Percentiles rank a stretch among this genome's conserved stretches.
These are phyloP conservation scores for Barbatosphaeria neglecta DNA, from an alignment of 495 filamentous ascomycete species.

Conservation along the genomic window DNA sequence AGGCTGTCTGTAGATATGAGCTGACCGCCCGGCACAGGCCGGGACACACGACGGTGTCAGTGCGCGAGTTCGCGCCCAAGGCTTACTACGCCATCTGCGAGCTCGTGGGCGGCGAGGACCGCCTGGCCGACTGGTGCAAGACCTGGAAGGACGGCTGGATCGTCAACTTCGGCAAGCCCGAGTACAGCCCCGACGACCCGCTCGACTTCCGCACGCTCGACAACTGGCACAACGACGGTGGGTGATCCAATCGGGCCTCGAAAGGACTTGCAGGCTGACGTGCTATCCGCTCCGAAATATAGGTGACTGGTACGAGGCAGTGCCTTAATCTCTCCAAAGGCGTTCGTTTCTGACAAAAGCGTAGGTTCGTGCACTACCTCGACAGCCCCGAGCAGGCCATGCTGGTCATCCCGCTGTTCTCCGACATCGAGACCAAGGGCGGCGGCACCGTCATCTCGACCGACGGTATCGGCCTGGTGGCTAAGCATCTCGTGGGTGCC, in stretches of 20 bases:
- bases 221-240: slow-evolving; percentile 66
- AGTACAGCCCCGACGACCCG: slow-evolving; percentile 36
- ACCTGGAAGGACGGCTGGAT: slow-evolving; percentile 60
- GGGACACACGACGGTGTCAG: slow-evolving; percentile 25
- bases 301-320: too few species aligned
- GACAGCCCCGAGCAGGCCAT: slow-evolving; percentile 63
- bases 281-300: too few species aligned
- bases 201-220: slow-evolving; percentile 27
- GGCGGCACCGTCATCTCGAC: slow-evolving; percentile 61
- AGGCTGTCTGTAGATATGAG: too few species aligned
- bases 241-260: too few species aligned
- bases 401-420: slow-evolving; percentile 61
- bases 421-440: slow-evolving; percentile 46
- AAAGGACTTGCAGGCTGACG: too few species aligned
- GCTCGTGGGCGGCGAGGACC: slow-evolving; percentile 55
- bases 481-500: slow-evolving; percentile 33
- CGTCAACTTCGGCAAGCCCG: slow-evolving; percentile 57
- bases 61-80: slow-evolving; percentile 47
- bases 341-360: too few species aligned
- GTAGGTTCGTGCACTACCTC: slow-evolving; percentile 63
- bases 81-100: slow-evolving; percentile 62
- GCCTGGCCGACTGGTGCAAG: slow-evolving; percentile 35
- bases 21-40: too few species aligned
- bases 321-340: too few species aligned
- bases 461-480: slow-evolving; percentile 44